phyloP scores from a whole-genome alignment of 192 early-diverging fungal genomes.

The Globomyces pollinis-pini region DNA sequence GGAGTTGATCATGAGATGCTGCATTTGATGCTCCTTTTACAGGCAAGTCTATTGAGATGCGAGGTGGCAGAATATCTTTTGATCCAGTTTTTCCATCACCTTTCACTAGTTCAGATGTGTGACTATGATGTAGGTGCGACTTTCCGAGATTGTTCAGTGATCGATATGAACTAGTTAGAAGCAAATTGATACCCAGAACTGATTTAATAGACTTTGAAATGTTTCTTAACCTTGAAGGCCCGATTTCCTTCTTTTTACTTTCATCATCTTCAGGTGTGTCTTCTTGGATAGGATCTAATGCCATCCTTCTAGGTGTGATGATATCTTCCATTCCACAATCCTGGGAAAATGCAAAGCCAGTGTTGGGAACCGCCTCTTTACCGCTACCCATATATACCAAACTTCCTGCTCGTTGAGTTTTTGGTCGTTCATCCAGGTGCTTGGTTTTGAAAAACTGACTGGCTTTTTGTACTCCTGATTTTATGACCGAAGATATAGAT shows the following conservation, averaged over 20 bases:
- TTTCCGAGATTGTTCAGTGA: no score
- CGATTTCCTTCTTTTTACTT: neutral
- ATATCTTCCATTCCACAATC: constrained; percentile 42
- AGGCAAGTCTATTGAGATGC: no score
- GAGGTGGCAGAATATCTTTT: no score
- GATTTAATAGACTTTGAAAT: neutral
- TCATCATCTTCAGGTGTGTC: neutral
- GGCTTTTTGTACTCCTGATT: constrained; percentile 5
- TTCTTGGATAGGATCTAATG: constrained; percentile 1
- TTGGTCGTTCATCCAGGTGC: neutral
- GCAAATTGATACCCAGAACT: neutral
- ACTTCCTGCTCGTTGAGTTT: constrained; percentile 12
- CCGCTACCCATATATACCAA: constrained; percentile 44
- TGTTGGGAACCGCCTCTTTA: constrained; percentile 23
- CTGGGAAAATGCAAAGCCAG: constrained; percentile 46
- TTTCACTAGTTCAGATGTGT: no score
- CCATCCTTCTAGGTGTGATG: constrained; percentile 29
- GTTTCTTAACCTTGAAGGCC: neutral
- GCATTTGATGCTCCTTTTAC: no score
- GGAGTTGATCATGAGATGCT: no score
- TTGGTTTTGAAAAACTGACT: constrained; percentile 6
- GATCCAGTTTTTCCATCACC: no score
- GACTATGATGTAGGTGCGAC: no score
- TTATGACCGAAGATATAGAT: neutral
- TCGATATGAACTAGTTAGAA: no score